phyloP scores from a whole-genome alignment of 2,329 filamentous ascomycete species.

The Dryadomyces sulphureus region DNA sequence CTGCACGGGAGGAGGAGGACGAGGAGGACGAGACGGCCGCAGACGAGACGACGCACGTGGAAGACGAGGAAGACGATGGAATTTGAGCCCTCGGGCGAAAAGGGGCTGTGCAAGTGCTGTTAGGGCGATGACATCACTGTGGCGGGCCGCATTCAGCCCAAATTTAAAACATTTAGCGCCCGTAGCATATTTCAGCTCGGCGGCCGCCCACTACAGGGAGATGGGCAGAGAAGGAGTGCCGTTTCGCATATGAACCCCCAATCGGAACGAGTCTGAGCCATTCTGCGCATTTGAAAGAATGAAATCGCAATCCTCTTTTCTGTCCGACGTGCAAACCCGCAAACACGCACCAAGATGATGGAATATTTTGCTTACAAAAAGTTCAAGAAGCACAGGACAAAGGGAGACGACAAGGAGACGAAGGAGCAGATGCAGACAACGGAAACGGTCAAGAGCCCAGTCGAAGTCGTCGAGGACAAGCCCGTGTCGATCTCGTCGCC shows the following conservation, averaged over 20 bases:
- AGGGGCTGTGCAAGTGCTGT: background rate
- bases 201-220: conserved; percentile 1
- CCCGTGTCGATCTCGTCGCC: background rate
- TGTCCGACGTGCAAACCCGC: background rate
- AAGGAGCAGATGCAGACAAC: conserved; percentile 13
- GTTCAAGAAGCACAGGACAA: conserved; percentile 41
- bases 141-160: background rate
- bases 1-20: conserved; percentile 8
- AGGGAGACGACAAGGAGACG: conserved; percentile 19
- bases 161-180: background rate
- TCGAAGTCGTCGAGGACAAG: background rate
- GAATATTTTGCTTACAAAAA: conserved; percentile 51
- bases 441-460: background rate
- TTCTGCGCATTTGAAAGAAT: no score
- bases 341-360: conserved; percentile 29
- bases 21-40: conserved; percentile 12
- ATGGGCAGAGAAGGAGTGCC: background rate
- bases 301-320: no score
- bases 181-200: background rate
- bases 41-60: conserved; percentile 12
- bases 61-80: conserved; percentile 13
- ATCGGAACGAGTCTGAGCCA: no score
- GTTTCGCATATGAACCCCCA: no score
- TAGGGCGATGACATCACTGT: conserved; percentile 4
- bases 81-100: no score